Base-by-base conservation (phyloP, 2,329 filamentous ascomycete genomes). In the Sporothrix curviconia region DNA sequence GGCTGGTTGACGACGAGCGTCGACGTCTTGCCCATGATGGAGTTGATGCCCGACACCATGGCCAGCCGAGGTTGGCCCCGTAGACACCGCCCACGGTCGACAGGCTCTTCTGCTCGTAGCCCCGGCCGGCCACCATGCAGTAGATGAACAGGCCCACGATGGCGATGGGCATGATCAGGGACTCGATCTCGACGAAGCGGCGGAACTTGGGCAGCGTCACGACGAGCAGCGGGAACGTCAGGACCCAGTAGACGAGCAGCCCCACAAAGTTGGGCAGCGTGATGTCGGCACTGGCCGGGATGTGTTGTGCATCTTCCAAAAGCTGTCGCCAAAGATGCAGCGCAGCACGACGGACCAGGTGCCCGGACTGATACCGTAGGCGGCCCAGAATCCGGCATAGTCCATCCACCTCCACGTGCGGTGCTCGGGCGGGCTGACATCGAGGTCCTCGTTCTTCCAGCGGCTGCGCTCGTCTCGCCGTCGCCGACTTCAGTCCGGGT, bases 241-340 rank as follows among this genome's bases (percentile, higher is more conserved):
- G 28, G 44, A 47, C 5, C 44, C 44, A 47, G 44, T 47, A 47
- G 15, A 47, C 51, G 3, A 54, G 17, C n/a, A 54, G 5, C 28
- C 39, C 51, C 6, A 54, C 12, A 19, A 54, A 54, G 8, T 19
- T 11, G 1, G 51, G 51, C n/a, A 54, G 39, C 9, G 62, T 64
- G 25, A 68, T 59, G 24, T 64, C 60, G 0, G 65, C 61, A 1
- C 52, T 61, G 9, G 58, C 64, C 1, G 66, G 63, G 34, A 68
- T 63, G 1, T 62, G 46, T 68, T 68, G 25, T 55, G 56, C 4
- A 68, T 53, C 1, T 53, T 81, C 89, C 90, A 95, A 67, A 95
- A 92, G 4, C 88, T 64, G 0, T 73, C 79, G 61, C 96, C 92
- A 22, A 67, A 65, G 17, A 66, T 63, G 2, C 63, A 64, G 0